These are phyloP conservation scores for Theobroma cacao DNA, from an alignment of 345 rosid genomes.

Conservation along the genomic window DNA sequence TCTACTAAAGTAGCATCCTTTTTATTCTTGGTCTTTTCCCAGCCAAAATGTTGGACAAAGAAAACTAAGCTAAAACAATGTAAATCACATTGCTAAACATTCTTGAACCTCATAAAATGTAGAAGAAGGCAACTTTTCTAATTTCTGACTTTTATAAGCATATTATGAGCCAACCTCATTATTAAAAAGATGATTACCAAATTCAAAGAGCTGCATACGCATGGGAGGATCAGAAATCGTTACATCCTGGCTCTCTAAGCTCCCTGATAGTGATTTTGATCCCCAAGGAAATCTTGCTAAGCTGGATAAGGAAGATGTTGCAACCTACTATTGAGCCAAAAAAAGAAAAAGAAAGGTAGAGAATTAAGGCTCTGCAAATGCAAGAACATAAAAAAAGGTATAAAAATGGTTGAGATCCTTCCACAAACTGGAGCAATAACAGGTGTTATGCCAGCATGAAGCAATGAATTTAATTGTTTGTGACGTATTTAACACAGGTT, in stretches of 20 bases:
- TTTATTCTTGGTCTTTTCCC: not conserved
- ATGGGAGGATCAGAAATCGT: conserved; percentile 33
- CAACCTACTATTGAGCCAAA: conserved; percentile 36
- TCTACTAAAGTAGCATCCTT: not conserved
- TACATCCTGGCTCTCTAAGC: conserved; percentile 19
- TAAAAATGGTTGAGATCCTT: not conserved
- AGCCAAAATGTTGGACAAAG: not conserved
- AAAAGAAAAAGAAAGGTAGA: not conserved
- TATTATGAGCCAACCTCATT: not conserved
- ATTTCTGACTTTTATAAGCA: not conserved
- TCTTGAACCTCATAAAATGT: not conserved
- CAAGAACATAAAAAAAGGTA: not conserved
- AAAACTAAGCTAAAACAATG: not conserved
- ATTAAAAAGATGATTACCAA: conserved; percentile 44
- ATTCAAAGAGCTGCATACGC: conserved; percentile 72
- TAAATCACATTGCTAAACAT: not conserved
- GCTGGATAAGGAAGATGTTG: conserved; percentile 70
- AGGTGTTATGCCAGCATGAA: too few relatives aligned
- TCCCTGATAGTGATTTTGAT: conserved; percentile 42
- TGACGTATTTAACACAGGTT: not conserved
- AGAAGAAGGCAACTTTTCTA: not conserved
- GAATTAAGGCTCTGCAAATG: not conserved
- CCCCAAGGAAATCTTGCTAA: conserved; percentile 78
- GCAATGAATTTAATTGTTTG: too few relatives aligned
- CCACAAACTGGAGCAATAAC: not conserved